phyloP scores from a whole-genome alignment of 768 basidiomycete genomes.

The Mrakia blollopis region DNA sequence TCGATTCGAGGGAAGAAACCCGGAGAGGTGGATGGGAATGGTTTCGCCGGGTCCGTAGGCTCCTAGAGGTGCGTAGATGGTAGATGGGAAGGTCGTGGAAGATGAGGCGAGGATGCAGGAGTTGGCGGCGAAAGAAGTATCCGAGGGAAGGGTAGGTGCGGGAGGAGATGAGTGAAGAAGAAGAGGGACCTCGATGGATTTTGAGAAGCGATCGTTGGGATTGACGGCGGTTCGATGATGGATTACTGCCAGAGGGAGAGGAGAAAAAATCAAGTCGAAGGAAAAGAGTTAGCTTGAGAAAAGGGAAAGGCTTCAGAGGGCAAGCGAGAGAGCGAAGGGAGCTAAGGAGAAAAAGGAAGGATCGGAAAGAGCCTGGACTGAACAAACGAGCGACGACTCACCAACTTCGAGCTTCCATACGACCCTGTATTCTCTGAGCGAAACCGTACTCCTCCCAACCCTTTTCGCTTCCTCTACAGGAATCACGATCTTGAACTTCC shows the following conservation, averaged over 20 bases:
- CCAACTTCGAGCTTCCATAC: constrained; percentile 4
- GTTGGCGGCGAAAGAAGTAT: background rate
- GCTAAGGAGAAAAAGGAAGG: too few relatives aligned
- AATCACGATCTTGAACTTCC: background rate
- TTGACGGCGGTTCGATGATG: background rate
- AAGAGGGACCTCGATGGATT: background rate
- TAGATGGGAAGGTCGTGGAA: background rate
- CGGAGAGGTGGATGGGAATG: background rate
- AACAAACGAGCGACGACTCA: constrained; percentile 10
- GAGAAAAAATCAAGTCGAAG: background rate
- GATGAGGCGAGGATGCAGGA: background rate
- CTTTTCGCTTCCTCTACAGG: background rate
- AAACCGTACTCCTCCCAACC: constrained; percentile 1
- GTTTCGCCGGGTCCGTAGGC: constrained; percentile 14
- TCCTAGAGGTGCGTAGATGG: background rate
- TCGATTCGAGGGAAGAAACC: constrained; percentile 5
- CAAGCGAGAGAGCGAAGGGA: background rate
- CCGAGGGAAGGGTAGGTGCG: background rate
- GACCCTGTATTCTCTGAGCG: constrained; percentile 1
- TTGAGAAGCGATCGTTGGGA: background rate
- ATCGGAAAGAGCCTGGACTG: too few relatives aligned
- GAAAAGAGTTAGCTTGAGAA: background rate
- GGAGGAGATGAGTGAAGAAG: background rate
- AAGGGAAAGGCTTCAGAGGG: background rate
- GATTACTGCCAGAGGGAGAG: background rate